These are phyloP conservation scores for Pouteria campechiana DNA, from an alignment of 179 eudicot genomes.

Conservation along the genomic window DNA sequence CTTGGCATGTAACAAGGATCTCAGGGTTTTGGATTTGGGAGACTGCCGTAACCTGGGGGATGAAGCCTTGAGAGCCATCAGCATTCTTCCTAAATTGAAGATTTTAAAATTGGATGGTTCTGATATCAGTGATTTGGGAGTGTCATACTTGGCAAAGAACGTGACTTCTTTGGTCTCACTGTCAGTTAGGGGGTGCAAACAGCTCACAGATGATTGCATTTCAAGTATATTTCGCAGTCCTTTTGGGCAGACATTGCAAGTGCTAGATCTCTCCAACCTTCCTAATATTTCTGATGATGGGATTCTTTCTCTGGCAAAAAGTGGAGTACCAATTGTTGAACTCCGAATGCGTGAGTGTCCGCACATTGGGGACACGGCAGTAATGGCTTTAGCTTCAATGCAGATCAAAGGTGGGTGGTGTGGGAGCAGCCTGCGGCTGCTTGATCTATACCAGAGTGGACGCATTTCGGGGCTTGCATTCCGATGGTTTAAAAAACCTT, in stretches of 20 bases:
- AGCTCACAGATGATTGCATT: conserved; percentile 78
- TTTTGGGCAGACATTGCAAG: conserved; percentile 40
- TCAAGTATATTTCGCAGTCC: conserved; percentile 43
- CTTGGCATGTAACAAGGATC: conserved; percentile 56
- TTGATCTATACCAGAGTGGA: conserved; percentile 86
- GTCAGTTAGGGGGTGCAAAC: conserved; percentile 88
- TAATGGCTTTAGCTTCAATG: conserved; percentile 93
- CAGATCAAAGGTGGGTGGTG: conserved; percentile 54
- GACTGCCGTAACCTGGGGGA: conserved; percentile 91
- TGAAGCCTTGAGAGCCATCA: conserved; percentile 64
- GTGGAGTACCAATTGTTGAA: conserved; percentile 48
- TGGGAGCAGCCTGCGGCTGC: conserved; percentile 57
- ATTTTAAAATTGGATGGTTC: conserved; percentile 68
- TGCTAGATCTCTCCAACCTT: conserved; percentile 77
- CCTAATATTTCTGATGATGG: conserved; percentile 71
- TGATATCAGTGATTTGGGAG: conserved; percentile 68
- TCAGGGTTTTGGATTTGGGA: conserved; percentile 68
- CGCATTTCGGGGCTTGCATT: conserved; percentile 69
- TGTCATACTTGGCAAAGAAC: conserved; percentile 43
- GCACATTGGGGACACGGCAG: conserved; percentile 74
- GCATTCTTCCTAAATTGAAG: conserved; percentile 47
- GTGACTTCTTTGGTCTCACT: conserved; percentile 43
- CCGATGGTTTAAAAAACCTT: conserved; percentile 84
- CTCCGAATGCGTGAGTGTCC: conserved; percentile 87
- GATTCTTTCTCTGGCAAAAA: conserved; percentile 51